A percentile compares a stretch with the other conserved stretches of the same genome.
Evolutionary conservation across 1,139 yeast species (phyloP).

Genomic region (Geotrichum reessii): DNA sequence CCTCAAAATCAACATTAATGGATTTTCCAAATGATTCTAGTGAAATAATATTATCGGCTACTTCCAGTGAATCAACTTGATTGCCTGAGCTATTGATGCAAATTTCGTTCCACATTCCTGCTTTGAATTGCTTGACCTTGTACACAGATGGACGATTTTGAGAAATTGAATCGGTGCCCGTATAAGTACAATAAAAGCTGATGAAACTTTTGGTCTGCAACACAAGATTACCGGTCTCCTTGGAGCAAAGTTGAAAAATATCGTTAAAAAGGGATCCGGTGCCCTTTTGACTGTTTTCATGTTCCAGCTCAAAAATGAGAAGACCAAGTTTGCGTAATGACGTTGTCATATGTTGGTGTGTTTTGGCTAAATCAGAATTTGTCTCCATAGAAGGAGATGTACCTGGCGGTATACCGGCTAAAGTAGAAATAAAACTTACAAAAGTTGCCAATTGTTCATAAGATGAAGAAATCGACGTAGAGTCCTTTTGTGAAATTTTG

Average conservation of each 20-base stretch:
- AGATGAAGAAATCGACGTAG: not conserved
- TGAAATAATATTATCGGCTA: not conserved
- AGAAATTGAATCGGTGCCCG: not conserved
- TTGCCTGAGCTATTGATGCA: slow-evolving; percentile 7
- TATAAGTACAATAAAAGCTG: not conserved
- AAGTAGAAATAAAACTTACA: slow-evolving; percentile 23
- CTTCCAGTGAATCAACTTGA: slow-evolving; percentile 17
- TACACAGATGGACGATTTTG: slow-evolving; percentile 10
- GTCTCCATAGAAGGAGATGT: slow-evolving; percentile 24
- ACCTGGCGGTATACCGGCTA: slow-evolving; percentile 28
- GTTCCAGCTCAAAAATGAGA: slow-evolving; percentile 1
- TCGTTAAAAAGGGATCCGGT: slow-evolving; percentile 7
- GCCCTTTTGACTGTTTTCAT: slow-evolving; percentile 12
- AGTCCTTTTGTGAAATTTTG: not conserved
- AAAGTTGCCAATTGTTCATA: slow-evolving; percentile 22
- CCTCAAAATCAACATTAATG: slow-evolving; percentile 18
- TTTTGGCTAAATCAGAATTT: slow-evolving; percentile 21
- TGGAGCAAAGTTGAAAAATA: not conserved
- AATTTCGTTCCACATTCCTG: slow-evolving; percentile 22
- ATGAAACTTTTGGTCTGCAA: not conserved
- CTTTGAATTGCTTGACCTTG: slow-evolving; percentile 23
- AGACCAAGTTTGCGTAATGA: slow-evolving; percentile 23
- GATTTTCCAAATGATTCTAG: slow-evolving; percentile 20
- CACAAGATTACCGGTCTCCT: not conserved
- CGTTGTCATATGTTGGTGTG: slow-evolving; percentile 25